A percentile compares a stretch with the other conserved stretches of the same genome.
These are phyloP conservation scores for Suhomyces choctaworum DNA, from an alignment of 1,139 yeast genomes.

Conservation along the genomic window DNA sequence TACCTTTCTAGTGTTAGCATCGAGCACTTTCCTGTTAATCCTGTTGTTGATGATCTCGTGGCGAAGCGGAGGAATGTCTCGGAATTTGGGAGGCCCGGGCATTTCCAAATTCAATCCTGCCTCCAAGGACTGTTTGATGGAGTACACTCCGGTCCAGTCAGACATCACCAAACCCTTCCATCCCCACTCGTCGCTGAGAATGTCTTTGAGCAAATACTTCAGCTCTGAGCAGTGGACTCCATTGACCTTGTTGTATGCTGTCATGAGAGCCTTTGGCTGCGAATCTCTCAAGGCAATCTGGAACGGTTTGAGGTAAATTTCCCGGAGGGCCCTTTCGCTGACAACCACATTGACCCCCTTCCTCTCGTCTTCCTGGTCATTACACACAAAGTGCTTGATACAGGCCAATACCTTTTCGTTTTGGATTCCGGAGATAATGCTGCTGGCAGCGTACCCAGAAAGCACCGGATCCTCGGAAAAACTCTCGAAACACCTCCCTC, in stretches of 20 bases:
- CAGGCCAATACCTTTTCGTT: constrained; percentile 53
- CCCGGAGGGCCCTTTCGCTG: constrained; percentile 61
- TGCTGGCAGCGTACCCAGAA: constrained; percentile 52
- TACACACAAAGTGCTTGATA: constrained; percentile 60
- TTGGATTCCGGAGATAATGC: constrained; percentile 56
- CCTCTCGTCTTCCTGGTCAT: constrained; percentile 60
- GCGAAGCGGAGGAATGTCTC: constrained; percentile 39
- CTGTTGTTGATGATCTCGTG: constrained; percentile 40
- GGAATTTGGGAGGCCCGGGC: constrained; percentile 59
- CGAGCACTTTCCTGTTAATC: constrained; percentile 18
- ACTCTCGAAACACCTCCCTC: constrained; percentile 66
- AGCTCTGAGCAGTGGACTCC: constrained; percentile 57
- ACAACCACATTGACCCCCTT: constrained; percentile 48
- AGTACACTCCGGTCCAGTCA: constrained; percentile 65
- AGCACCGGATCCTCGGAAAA: constrained; percentile 63
- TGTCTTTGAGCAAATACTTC: constrained; percentile 39
- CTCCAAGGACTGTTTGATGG: constrained; percentile 46
- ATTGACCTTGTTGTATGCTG: constrained; percentile 59
- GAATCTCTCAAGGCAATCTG: constrained; percentile 55
- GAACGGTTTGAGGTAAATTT: constrained; percentile 61
- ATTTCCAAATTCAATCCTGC: constrained; percentile 64
- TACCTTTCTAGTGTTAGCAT: constrained; percentile 19
- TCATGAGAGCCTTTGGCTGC: constrained; percentile 55
- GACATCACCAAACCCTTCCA: constrained; percentile 59
- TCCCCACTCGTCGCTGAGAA: constrained; percentile 56